Conservation (phyloP, 164 flowering plant species). For the Taxillus chinensis region DNA sequence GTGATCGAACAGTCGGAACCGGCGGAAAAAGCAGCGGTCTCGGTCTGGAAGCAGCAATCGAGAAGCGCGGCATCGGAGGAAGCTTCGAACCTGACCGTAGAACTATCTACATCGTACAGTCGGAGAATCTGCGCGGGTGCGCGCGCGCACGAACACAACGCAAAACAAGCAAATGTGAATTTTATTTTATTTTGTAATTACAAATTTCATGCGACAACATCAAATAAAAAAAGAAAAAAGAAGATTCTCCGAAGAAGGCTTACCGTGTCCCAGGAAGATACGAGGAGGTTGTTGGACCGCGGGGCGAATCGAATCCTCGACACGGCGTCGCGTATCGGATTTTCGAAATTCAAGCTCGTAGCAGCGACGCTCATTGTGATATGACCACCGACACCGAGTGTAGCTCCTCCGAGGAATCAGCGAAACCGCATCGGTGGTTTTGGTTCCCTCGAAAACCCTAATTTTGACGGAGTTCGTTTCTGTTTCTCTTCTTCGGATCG, state of each 20-base stretch:
- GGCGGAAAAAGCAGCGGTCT: slow-evolving; percentile 37
- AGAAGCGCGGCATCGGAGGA: slow-evolving; percentile 45
- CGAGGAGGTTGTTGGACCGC: slow-evolving; percentile 58
- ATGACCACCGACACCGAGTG: not conserved
- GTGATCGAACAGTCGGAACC: slow-evolving; percentile 49
- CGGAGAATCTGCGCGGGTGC: slow-evolving; percentile 40
- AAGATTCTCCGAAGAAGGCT: slow-evolving; percentile 5
- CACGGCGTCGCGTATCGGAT: slow-evolving; percentile 52
- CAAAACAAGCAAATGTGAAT: no score
- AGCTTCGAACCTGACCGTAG: slow-evolving; percentile 35
- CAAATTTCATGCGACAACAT: no score
- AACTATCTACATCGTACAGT: slow-evolving; percentile 53
- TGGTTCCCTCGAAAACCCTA: no score
- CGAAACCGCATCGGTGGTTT: no score
- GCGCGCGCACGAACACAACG: no score
- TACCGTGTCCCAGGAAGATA: slow-evolving; percentile 87
- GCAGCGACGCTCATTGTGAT: slow-evolving; percentile 27
- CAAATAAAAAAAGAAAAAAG: no score
- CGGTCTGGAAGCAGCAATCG: slow-evolving; percentile 75
- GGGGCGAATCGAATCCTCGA: slow-evolving; percentile 72
- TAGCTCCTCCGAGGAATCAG: no score
- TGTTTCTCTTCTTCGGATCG: no score
- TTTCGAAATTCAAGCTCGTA: slow-evolving; percentile 29
- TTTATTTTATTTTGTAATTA: no score
- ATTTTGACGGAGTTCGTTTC: no score